Conservation (phyloP, 768 basidiomycete species). For the Tubosaeta brunneosetosa region DNA sequence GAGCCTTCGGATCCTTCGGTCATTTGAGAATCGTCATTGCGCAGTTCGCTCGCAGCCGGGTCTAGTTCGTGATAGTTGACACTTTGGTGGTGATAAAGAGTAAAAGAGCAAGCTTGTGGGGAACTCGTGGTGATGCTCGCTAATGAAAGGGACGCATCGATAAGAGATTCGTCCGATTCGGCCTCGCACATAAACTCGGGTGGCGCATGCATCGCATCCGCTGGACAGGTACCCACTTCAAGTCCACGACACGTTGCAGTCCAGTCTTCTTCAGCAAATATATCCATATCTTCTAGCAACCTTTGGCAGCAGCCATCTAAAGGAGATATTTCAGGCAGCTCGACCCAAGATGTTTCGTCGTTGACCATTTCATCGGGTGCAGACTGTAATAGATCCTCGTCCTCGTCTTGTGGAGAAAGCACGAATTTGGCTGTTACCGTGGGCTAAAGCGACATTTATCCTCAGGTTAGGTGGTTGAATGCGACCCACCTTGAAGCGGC, state of each 20-base stretch:
- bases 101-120: slow-evolving; percentile 4
- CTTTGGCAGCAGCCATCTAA: not conserved
- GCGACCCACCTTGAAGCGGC: slow-evolving; percentile 44
- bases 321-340: slow-evolving; percentile 12
- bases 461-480: slow-evolving; percentile 1
- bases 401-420: slow-evolving; percentile 10
- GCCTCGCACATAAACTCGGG: not conserved
- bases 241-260: slow-evolving; percentile 10
- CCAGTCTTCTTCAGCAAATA: slow-evolving; percentile 14
- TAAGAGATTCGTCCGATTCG: slow-evolving; percentile 24
- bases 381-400: slow-evolving; percentile 20
- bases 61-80: slow-evolving; percentile 7
- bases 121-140: slow-evolving; percentile 16
- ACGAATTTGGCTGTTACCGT: slow-evolving; percentile 6
- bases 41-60: slow-evolving; percentile 9
- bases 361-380: slow-evolving; percentile 4
- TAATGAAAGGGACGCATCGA: slow-evolving; percentile 15
- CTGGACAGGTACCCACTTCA: slow-evolving; percentile 3
- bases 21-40: slow-evolving; percentile 11
- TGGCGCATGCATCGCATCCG: not conserved
- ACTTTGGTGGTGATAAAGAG: slow-evolving; percentile 17
- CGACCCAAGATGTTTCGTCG: slow-evolving; percentile 11
- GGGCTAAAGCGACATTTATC: slow-evolving; percentile 15
- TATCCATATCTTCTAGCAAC: slow-evolving; percentile 14
- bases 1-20: slow-evolving; percentile 15